A percentile compares a stretch with the other conserved stretches of the same genome.
phyloP scores from a whole-genome alignment of 371 early-diverging fungal species.

The Mucor saturninus region DNA sequence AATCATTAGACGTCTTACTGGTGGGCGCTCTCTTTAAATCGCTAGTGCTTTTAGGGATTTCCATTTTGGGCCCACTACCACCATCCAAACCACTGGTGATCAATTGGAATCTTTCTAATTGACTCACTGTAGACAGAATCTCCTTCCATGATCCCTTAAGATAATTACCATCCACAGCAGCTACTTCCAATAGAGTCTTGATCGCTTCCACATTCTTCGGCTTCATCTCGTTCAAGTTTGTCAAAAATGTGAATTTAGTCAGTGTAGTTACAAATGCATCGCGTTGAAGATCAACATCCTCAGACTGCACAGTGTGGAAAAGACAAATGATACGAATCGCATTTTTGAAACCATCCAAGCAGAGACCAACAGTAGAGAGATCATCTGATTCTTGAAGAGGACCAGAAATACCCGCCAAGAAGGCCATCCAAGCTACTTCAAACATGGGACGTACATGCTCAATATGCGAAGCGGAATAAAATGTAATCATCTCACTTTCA shows the following conservation, averaged over 20 bases:
- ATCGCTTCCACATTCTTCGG: constrained; percentile 92
- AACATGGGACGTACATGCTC: constrained; percentile 95
- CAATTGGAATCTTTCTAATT: constrained; percentile 81
- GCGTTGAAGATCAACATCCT: constrained; percentile 83
- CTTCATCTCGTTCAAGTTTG: constrained; percentile 79
- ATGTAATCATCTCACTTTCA: constrained; percentile 56
- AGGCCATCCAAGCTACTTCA: constrained; percentile 88
- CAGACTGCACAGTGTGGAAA: constrained; percentile 68
- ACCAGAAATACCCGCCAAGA: constrained; percentile 83
- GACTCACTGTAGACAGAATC: constrained; percentile 85
- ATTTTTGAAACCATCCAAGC: constrained; percentile 82
- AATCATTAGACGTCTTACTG: constrained; percentile 31
- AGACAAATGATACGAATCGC: constrained; percentile 81
- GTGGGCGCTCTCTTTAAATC: constrained; percentile 26
- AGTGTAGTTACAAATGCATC: constrained; percentile 91
- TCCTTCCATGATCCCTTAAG: constrained; percentile 89
- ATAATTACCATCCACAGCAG: constrained; percentile 81
- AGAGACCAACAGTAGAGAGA: constrained; percentile 65
- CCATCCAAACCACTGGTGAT: constrained; percentile 59
- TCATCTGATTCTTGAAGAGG: constrained; percentile 88
- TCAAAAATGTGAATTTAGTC: constrained; percentile 84
- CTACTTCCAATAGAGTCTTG: constrained; percentile 81
- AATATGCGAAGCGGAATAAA: constrained; percentile 74
- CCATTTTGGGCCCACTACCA: constrained; percentile 43
- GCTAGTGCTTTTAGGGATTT: constrained; percentile 29